Evolutionary conservation across 108 stramenopile species (phyloP).

Genomic region (Cyclotella baltica): DNA sequence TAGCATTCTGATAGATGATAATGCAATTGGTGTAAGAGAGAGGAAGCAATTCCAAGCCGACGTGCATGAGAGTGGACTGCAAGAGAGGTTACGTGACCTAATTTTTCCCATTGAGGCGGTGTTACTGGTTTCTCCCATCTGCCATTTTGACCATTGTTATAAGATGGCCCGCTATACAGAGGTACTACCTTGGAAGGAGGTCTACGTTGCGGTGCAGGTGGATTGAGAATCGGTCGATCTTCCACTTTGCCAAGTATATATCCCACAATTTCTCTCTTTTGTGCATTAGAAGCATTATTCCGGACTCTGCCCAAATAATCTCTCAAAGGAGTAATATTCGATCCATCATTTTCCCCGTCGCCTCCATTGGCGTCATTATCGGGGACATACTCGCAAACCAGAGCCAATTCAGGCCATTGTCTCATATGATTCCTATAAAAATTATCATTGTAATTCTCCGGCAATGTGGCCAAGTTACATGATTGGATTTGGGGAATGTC

Average conservation of each 20-base stretch:
- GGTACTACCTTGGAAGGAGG: slow-evolving; percentile 32
- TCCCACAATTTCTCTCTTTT: slow-evolving; percentile 75
- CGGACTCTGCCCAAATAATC: neutral
- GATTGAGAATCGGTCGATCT: slow-evolving; percentile 38
- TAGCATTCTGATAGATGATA: slow-evolving; percentile 67
- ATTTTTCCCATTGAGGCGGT: slow-evolving; percentile 35
- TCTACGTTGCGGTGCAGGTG: slow-evolving; percentile 24
- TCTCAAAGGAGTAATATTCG: neutral
- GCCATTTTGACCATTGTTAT: neutral
- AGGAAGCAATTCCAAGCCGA: slow-evolving; percentile 76
- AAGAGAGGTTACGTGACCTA: slow-evolving; percentile 87
- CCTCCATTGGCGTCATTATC: slow-evolving; percentile 26
- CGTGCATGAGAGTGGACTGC: slow-evolving; percentile 81
- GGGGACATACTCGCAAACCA: slow-evolving; percentile 80
- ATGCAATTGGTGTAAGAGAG: slow-evolving; percentile 83
- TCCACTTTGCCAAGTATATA: slow-evolving; percentile 92
- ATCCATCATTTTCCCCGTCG: neutral
- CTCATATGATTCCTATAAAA: slow-evolving; percentile 86
- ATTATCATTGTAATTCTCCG: slow-evolving; percentile 89
- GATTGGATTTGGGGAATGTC: slow-evolving; percentile 81
- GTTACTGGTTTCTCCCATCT: neutral
- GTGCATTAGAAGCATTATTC: neutral
- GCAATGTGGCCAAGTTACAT: slow-evolving; percentile 88
- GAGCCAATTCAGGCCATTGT: slow-evolving; percentile 83
- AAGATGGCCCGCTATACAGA: neutral